phyloP scores from a whole-genome alignment of 2,329 filamentous ascomycete species.

The Trichoderma oligosporum region DNA sequence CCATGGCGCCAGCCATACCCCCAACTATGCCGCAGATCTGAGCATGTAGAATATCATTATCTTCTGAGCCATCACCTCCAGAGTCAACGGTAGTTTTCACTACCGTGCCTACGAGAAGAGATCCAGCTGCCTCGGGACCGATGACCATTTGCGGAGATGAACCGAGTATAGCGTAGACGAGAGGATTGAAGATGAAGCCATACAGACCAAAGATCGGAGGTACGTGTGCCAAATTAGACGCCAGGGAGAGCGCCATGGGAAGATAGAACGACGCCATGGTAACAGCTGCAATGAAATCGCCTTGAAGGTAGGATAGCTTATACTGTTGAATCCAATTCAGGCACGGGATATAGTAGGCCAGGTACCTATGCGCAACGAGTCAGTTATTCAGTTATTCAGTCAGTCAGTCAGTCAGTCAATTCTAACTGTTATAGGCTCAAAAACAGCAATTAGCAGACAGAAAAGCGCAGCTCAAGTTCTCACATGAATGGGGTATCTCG shows the following conservation, averaged over 20 bases:
- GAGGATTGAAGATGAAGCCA: constrained; percentile 85
- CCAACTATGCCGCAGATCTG: constrained; percentile 84
- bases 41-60: constrained; percentile 66
- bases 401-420: neutral
- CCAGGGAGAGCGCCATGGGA: constrained; percentile 91
- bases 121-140: constrained; percentile 90
- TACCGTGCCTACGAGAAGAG: constrained; percentile 82
- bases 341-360: constrained; percentile 90
- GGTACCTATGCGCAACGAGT: constrained; percentile 55
- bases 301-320: constrained; percentile 72
- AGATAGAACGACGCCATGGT: constrained; percentile 99
- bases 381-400: too few relatives aligned
- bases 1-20: constrained; percentile 80
- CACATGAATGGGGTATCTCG: constrained; percentile 72
- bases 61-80: constrained; percentile 58
- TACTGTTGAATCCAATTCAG: constrained; percentile 90
- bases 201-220: constrained; percentile 93
- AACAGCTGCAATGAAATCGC: constrained; percentile 81
- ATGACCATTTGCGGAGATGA: constrained; percentile 92
- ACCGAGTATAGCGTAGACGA: constrained; percentile 86
- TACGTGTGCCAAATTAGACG: constrained; percentile 86
- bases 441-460: neutral
- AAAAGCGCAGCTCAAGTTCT: constrained; percentile 29
- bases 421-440: neutral
- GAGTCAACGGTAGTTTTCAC: constrained; percentile 72